These are phyloP conservation scores for Exophiala xenobiotica DNA, from an alignment of 2,329 filamentous ascomycete species.

Conservation along the genomic window DNA sequence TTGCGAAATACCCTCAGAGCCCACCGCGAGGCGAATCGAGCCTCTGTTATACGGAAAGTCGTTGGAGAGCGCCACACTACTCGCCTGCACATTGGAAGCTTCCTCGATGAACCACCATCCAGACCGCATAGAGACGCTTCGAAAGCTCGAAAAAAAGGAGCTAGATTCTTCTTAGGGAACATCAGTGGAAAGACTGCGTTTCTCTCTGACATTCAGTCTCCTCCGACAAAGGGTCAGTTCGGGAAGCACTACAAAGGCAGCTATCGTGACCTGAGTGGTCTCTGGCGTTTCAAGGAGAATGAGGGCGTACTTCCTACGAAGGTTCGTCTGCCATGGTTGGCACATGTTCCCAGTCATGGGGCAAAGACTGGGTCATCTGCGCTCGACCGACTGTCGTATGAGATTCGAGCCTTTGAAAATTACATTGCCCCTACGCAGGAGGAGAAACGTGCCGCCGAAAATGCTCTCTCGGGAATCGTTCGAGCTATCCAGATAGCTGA, in stretches of 20 bases:
- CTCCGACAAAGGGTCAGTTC: neutral
- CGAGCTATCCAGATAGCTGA: conserved; percentile 32
- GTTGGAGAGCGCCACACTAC: neutral
- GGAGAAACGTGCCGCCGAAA: conserved; percentile 40
- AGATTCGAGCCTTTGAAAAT: conserved; percentile 47
- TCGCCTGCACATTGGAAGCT: neutral
- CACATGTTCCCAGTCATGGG: neutral
- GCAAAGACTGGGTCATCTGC: conserved; percentile 3
- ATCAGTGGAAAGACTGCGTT: too few relatives aligned
- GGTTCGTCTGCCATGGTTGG: conserved; percentile 21
- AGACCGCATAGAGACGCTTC: neutral
- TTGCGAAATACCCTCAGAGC: conserved; percentile 38
- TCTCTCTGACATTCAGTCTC: too few relatives aligned
- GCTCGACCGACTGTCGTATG: conserved; percentile 39
- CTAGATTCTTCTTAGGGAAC: neutral
- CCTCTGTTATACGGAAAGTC: conserved; percentile 31
- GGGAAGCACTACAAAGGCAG: conserved; percentile 15
- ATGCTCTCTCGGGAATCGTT: conserved; percentile 34
- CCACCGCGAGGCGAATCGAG: conserved; percentile 37
- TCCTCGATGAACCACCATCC: neutral
- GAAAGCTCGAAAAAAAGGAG: neutral
- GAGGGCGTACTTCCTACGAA: conserved; percentile 1
- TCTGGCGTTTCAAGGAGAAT: conserved; percentile 20
- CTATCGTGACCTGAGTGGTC: conserved; percentile 8
- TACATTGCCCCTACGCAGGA: conserved; percentile 45